These are phyloP conservation scores for Spathaspora boniae DNA, from an alignment of 805 yeast species.

Conservation along the genomic window DNA sequence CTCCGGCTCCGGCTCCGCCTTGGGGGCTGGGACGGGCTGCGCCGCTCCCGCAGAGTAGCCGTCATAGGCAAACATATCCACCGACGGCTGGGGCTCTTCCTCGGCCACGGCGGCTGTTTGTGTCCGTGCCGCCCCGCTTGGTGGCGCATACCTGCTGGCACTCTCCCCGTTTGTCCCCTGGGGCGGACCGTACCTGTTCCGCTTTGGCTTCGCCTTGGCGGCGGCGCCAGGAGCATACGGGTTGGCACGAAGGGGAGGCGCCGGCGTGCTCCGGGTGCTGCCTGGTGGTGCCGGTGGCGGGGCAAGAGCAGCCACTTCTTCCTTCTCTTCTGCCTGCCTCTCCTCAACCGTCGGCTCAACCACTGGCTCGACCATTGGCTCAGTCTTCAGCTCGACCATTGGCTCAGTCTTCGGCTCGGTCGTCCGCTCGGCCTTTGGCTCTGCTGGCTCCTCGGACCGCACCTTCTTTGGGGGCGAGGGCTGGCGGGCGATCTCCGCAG, in stretches of 20 bases:
- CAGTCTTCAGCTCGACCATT: not conserved
- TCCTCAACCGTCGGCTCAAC: constrained; percentile 1
- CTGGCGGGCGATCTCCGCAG: not conserved
- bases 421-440: constrained; percentile 1
- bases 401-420: constrained; percentile 1
- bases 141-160: not conserved
- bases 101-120: not conserved
- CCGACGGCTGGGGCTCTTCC: constrained; percentile 6
- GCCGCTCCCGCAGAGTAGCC: constrained; percentile 4
- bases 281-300: constrained; percentile 16
- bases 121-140: constrained; percentile 2
- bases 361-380: not conserved
- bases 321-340: not conserved
- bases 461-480: constrained; percentile 4
- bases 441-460: not conserved
- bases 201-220: constrained; percentile 12
- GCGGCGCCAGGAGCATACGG: constrained; percentile 37
- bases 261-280: constrained; percentile 4
- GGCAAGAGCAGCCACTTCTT: constrained; percentile 2
- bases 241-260: constrained; percentile 16
- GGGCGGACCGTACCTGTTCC: constrained; percentile 27
- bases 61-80: constrained; percentile 7
- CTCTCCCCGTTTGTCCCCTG: not conserved
- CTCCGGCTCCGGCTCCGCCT: not conserved
- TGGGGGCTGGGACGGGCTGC: not conserved